Percentiles rank a stretch among this genome's conserved stretches.
Conservation (phyloP, 805 yeast genomes). For the Lipomyces sp. region DNA sequence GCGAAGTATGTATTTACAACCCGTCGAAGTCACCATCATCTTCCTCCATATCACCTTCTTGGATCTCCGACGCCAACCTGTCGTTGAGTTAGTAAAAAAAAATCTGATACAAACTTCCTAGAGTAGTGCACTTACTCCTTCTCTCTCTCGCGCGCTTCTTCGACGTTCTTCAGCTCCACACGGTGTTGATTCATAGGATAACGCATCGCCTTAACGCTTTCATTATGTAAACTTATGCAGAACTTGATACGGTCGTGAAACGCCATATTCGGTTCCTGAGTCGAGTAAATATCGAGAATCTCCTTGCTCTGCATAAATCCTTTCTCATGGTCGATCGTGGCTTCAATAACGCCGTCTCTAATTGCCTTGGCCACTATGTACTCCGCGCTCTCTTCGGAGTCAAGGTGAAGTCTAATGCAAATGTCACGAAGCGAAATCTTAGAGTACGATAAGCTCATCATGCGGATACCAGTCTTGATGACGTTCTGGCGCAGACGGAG, state of each 20-base stretch:
- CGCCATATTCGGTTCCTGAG: slow-evolving; percentile 81
- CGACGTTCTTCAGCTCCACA: slow-evolving; percentile 55
- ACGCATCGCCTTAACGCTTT: slow-evolving; percentile 92
- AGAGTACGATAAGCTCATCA: slow-evolving; percentile 87
- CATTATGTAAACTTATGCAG: slow-evolving; percentile 87
- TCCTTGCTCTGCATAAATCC: slow-evolving; percentile 93
- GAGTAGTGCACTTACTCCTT: slow-evolving; percentile 45
- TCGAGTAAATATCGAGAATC: slow-evolving; percentile 81
- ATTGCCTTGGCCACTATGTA: slow-evolving; percentile 96
- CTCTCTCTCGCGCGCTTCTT: slow-evolving; percentile 62
- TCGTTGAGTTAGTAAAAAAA: background rate
- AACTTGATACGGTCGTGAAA: slow-evolving; percentile 93
- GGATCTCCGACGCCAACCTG: slow-evolving; percentile 50
- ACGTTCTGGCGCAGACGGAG: slow-evolving; percentile 93
- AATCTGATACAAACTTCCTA: background rate
- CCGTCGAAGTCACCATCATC: slow-evolving; percentile 46
- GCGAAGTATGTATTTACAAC: slow-evolving; percentile 14
- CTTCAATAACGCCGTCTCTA: slow-evolving; percentile 96
- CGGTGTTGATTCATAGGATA: slow-evolving; percentile 68
- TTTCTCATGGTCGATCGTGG: slow-evolving; percentile 83
- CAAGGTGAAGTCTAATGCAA: slow-evolving; percentile 87
- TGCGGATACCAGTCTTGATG: slow-evolving; percentile 95
- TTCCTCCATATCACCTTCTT: slow-evolving; percentile 52
- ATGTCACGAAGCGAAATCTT: slow-evolving; percentile 90
- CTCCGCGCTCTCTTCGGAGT: slow-evolving; percentile 94